Conservation (phyloP, 1,284 basidiomycete genomes). For the Singerocomus inundabilis region DNA sequence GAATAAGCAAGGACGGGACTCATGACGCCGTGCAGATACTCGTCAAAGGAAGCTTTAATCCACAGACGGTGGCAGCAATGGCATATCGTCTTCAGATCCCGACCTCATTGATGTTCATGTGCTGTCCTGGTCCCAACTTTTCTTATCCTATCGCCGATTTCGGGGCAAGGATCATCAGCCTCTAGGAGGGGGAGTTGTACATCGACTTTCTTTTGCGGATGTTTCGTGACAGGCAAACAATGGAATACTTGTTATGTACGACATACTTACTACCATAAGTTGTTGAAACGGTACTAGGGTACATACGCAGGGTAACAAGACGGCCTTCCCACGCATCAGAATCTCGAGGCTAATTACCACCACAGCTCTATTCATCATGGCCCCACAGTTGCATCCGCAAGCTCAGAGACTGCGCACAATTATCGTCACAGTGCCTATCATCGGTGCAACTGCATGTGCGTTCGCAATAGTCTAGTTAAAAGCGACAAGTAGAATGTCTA, state of each 20-base stretch:
- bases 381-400: conserved; percentile 39
- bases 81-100: conserved; percentile 30
- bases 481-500: conserved; percentile 10
- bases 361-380: conserved; percentile 19
- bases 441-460: conserved; percentile 55
- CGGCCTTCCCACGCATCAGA: conserved; percentile 11
- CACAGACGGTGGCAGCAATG: conserved; percentile 28
- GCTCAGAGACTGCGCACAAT: conserved; percentile 57
- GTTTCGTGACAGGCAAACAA: neutral
- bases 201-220: neutral
- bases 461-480: conserved; percentile 2
- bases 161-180: conserved; percentile 26
- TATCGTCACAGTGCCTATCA: conserved; percentile 60
- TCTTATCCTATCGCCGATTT: conserved; percentile 30
- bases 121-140: conserved; percentile 30
- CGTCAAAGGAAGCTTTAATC: conserved; percentile 45
- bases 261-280: no score
- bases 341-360: neutral
- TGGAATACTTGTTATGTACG: neutral
- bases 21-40: conserved; percentile 41
- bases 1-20: neutral
- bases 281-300: no score
- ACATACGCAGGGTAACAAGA: neutral
- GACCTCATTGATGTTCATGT: conserved; percentile 37
- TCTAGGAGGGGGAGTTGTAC: conserved; percentile 4